A percentile compares a stretch with the other conserved stretches of the same genome.
These are phyloP conservation scores for Sphenostylis stenocarpa DNA, from an alignment of 306 rosid genomes.

Conservation along the genomic window DNA sequence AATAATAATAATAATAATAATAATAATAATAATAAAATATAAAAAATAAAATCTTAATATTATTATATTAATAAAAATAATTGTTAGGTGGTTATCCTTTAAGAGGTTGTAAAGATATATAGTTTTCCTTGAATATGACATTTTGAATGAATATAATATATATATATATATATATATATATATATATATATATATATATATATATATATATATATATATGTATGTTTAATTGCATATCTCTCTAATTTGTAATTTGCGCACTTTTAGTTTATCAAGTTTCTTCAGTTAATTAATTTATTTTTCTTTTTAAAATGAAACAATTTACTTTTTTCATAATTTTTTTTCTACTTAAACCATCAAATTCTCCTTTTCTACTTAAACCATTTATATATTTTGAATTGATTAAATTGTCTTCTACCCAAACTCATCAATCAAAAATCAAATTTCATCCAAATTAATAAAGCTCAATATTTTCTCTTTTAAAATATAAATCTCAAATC, in stretches of 20 bases:
- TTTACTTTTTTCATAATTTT: background rate
- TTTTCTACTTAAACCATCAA: background rate
- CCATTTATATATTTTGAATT: background rate
- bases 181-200: no score
- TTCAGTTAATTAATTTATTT: background rate
- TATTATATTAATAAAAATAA: no score
- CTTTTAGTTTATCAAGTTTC: background rate
- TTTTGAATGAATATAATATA: background rate
- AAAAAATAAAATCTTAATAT: no score
- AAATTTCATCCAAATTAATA: background rate
- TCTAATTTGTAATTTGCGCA: no score
- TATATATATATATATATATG: no score
- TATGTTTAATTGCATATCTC: background rate
- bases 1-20: no score
- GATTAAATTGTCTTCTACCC: background rate
- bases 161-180: no score
- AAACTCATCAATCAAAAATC: background rate
- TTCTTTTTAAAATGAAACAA: background rate
- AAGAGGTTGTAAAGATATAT: no score
- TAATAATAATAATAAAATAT: no score
- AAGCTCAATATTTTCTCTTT: background rate
- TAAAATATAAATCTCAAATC: no score
- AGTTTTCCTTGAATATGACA: no score
- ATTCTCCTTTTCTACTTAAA: background rate
- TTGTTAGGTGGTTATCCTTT: no score